Evolutionary conservation across 345 rosid genomes (phyloP).

Genomic region (Heritiera fomes): DNA sequence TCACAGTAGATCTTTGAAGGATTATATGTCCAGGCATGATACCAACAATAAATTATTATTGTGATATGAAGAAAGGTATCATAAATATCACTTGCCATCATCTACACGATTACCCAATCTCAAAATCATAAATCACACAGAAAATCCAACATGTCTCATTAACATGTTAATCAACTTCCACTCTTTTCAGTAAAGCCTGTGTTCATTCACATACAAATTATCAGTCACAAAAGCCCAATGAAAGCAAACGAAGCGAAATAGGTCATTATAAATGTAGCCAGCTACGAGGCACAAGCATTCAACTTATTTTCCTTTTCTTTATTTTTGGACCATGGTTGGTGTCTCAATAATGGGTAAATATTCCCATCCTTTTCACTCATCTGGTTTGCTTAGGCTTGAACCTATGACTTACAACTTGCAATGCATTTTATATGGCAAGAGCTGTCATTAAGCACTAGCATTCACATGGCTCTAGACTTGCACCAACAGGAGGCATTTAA

Average conservation of each 20-base stretch:
- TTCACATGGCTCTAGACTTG: not conserved
- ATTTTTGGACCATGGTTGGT: not conserved
- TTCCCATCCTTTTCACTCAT: slow-evolving; percentile 1
- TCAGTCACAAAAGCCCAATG: slow-evolving; percentile 1
- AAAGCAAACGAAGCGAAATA: not conserved
- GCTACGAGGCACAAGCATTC: not conserved
- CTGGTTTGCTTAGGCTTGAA: slow-evolving; percentile 6
- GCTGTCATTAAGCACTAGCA: not conserved
- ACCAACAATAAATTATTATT: slow-evolving; percentile 4
- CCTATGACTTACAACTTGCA: not conserved
- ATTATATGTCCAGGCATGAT: slow-evolving; percentile 1
- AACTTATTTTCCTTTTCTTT: not conserved
- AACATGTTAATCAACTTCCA: not conserved
- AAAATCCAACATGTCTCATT: not conserved
- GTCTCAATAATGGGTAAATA: not conserved
- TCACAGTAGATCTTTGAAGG: not conserved
- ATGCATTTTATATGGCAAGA: not conserved
- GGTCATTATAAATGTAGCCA: not conserved
- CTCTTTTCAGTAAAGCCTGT: not conserved
- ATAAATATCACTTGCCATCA: not conserved
- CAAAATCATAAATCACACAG: slow-evolving; percentile 3
- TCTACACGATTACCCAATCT: not conserved
- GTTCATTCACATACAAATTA: not conserved
- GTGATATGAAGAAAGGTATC: not conserved
- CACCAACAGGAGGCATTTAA: not conserved